Evolutionary conservation across 345 rosid genomes (phyloP).

Genomic region (Citrus trifoliata): DNA sequence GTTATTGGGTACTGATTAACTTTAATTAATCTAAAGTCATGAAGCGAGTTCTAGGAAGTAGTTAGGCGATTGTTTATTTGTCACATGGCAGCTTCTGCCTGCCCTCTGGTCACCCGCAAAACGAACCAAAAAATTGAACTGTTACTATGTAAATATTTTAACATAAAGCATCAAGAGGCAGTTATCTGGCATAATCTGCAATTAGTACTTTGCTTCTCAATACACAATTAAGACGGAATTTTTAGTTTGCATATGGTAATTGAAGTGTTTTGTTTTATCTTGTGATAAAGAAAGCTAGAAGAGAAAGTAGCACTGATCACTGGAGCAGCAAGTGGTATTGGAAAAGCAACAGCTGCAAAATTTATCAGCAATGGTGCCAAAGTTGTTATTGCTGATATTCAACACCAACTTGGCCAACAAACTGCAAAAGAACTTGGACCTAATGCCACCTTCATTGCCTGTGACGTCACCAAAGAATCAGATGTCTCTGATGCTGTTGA

Average conservation of each 20-base stretch:
- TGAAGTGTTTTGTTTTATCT: neutral
- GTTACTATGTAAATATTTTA: neutral
- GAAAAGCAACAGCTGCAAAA: constrained; percentile 67
- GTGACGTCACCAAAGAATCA: constrained; percentile 76
- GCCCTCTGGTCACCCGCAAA: neutral
- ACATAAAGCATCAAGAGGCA: neutral
- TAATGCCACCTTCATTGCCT: constrained; percentile 44
- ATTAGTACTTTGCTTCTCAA: neutral
- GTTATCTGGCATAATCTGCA: neutral
- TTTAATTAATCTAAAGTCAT: neutral
- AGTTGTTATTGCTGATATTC: constrained; percentile 76
- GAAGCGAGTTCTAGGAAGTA: neutral
- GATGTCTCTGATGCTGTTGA: constrained; percentile 66
- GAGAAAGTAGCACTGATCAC: constrained; percentile 85
- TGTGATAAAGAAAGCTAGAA: constrained; percentile 53
- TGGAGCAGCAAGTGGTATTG: constrained; percentile 90
- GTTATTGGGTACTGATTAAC: neutral
- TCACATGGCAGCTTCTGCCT: neutral
- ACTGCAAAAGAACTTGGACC: constrained; percentile 62
- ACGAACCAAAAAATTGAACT: no score
- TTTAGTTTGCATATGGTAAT: neutral
- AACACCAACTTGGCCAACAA: constrained; percentile 47
- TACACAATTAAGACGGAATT: neutral
- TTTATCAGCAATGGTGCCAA: constrained; percentile 75
- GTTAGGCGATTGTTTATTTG: neutral